Evolutionary conservation across 1,284 basidiomycete species (phyloP).

Genomic region (Cystobasidiaceae sp.): DNA sequence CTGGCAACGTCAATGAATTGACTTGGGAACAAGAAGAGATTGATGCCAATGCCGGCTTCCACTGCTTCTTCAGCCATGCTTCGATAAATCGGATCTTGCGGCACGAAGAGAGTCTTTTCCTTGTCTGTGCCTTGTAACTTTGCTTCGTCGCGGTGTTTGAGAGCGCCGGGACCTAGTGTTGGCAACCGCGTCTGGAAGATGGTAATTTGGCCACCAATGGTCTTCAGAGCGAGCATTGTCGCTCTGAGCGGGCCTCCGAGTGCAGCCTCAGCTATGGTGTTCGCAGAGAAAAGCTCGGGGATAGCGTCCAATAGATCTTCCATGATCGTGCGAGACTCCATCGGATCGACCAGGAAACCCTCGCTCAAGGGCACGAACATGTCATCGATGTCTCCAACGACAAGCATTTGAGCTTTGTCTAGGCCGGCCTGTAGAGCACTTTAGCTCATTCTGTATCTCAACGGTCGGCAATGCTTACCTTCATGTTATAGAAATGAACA

Average conservation of each 20-base stretch:
- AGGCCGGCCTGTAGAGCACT: too few species aligned
- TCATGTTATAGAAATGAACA: slow-evolving; percentile 85
- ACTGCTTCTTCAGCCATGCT: slow-evolving; percentile 80
- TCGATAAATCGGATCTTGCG: slow-evolving; percentile 72
- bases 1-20: slow-evolving; percentile 83
- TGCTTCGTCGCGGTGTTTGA: slow-evolving; percentile 59
- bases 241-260: slow-evolving; percentile 75
- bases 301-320: slow-evolving; percentile 56
- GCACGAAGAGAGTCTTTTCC: slow-evolving; percentile 71
- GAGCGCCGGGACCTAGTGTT: slow-evolving; percentile 68
- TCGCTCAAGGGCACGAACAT: slow-evolving; percentile 75
- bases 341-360: slow-evolving; percentile 75
- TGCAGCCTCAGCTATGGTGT: slow-evolving; percentile 56
- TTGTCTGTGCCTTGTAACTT: slow-evolving; percentile 82
- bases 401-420: slow-evolving; percentile 66
- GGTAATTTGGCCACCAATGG: slow-evolving; percentile 78
- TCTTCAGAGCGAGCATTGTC: slow-evolving; percentile 67
- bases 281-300: slow-evolving; percentile 60
- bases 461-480: too few species aligned
- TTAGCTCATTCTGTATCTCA: too few species aligned
- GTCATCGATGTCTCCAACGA: slow-evolving; percentile 84
- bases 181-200: slow-evolving; percentile 76
- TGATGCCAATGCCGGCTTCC: slow-evolving; percentile 84
- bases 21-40: slow-evolving; percentile 77
- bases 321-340: slow-evolving; percentile 51